Percentiles rank a stretch among this genome's conserved stretches.
These are phyloP conservation scores for Verticillium isaacii DNA, from an alignment of 2,329 filamentous ascomycete genomes.

Conservation along the genomic window DNA sequence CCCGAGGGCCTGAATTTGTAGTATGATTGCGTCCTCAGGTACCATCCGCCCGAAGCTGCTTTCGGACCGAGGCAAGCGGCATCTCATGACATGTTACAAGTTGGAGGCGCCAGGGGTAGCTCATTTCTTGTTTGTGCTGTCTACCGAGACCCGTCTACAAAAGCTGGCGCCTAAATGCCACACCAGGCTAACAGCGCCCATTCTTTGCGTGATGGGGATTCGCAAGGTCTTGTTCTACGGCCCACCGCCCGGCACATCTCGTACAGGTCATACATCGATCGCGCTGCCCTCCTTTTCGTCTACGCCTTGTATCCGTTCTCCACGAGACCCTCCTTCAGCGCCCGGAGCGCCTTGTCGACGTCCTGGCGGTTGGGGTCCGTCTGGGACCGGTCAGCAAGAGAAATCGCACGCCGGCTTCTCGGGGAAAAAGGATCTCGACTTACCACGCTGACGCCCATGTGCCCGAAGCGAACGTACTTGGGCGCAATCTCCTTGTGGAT, in stretches of 20 bases:
- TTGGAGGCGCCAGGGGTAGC: background rate
- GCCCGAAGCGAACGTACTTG: conserved; percentile 92
- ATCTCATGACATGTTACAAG: too few relatives aligned
- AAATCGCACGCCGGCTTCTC: background rate
- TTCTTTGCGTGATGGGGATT: background rate
- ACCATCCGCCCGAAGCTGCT: too few relatives aligned
- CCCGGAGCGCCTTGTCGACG: conserved; percentile 77
- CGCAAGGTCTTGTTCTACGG: background rate
- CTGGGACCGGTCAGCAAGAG: conserved; percentile 22
- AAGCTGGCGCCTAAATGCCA: background rate
- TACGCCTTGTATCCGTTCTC: conserved; percentile 65
- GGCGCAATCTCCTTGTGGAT: conserved; percentile 92
- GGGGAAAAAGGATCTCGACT: conserved; percentile 24
- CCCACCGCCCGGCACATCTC: background rate
- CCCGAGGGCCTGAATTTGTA: background rate
- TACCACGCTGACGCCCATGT: conserved; percentile 92
- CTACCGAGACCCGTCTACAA: background rate
- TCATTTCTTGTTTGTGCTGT: background rate
- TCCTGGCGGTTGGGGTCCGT: conserved; percentile 75
- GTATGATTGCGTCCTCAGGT: too few relatives aligned
- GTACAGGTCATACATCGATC: background rate
- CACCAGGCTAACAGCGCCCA: background rate
- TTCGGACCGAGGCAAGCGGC: too few relatives aligned
- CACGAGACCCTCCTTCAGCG: conserved; percentile 66
- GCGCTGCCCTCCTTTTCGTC: background rate